A percentile compares a stretch with the other conserved stretches of the same genome.
These are phyloP conservation scores for Podaxis carcinomalis DNA, from an alignment of 768 basidiomycete species.

Conservation along the genomic window DNA sequence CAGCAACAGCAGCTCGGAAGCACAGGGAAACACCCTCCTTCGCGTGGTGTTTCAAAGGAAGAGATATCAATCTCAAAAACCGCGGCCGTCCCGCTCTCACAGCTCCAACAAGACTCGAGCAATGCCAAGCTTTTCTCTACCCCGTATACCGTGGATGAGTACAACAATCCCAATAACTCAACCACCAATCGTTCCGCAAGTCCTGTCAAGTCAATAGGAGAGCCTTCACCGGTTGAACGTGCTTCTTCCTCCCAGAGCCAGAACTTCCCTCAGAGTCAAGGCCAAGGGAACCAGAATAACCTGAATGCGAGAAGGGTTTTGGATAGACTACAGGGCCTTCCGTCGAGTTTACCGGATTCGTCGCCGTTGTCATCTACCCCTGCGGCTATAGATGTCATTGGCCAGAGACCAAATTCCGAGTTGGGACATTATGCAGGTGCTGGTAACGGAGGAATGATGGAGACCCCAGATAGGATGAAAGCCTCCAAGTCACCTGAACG, in stretches of 20 bases:
- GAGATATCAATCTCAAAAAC: slow-evolving; percentile 47
- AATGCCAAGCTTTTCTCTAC: slow-evolving; percentile 60
- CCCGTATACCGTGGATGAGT: slow-evolving; percentile 33
- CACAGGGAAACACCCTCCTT: slow-evolving; percentile 26
- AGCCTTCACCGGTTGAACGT: slow-evolving; percentile 43
- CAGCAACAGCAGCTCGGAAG: slow-evolving; percentile 29
- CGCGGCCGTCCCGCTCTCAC: slow-evolving; percentile 50
- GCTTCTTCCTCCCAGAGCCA: slow-evolving; percentile 29
- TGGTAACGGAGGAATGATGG: slow-evolving; percentile 24
- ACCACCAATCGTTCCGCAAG: slow-evolving; percentile 36
- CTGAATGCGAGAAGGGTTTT: slow-evolving; percentile 25
- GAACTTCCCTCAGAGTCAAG: slow-evolving; percentile 12
- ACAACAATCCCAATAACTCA: slow-evolving; percentile 8
- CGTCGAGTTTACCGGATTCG: slow-evolving; percentile 49
- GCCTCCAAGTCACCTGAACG: slow-evolving; percentile 44
- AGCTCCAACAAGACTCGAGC: slow-evolving; percentile 46
- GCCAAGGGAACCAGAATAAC: not conserved
- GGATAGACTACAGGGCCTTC: slow-evolving; percentile 41
- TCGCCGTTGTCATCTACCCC: slow-evolving; percentile 60
- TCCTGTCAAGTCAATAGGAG: slow-evolving; percentile 46
- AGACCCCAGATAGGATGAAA: slow-evolving; percentile 34
- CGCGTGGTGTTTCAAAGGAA: slow-evolving; percentile 50
- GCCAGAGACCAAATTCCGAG: slow-evolving; percentile 72
- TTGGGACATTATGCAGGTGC: slow-evolving; percentile 74
- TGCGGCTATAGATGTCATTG: slow-evolving; percentile 31